Percentiles rank a stretch among this genome's conserved stretches.
phyloP scores from a whole-genome alignment of 2,329 filamentous ascomycete genomes.

The Pseudocercospora musae region DNA sequence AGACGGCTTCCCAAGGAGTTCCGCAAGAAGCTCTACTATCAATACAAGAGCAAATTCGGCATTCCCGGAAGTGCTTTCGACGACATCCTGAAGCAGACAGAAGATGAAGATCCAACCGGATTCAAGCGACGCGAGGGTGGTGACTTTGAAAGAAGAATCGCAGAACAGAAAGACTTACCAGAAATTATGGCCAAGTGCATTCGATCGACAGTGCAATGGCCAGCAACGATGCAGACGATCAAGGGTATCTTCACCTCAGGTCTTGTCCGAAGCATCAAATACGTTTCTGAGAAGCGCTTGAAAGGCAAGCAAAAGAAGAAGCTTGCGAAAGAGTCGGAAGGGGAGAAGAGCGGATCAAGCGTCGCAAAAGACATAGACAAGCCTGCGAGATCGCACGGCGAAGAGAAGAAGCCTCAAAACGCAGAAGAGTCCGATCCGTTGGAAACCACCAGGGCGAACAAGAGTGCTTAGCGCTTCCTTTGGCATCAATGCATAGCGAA shows the following conservation, averaged over 20 bases:
- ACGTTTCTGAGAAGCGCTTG: slow-evolving; percentile 72
- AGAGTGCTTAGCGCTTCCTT: neutral
- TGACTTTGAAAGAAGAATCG: slow-evolving; percentile 82
- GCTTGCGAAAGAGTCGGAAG: neutral
- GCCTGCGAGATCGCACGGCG: neutral
- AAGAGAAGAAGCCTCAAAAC: neutral
- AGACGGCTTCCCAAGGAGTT: slow-evolving; percentile 83
- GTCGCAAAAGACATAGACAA: neutral
- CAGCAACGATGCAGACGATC: slow-evolving; percentile 79
- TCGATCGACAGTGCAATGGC: slow-evolving; percentile 86
- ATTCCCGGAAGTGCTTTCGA: slow-evolving; percentile 83
- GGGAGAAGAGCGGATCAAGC: neutral
- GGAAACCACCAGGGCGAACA: neutral
- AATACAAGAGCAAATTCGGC: slow-evolving; percentile 85
- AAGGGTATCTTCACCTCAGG: slow-evolving; percentile 84
- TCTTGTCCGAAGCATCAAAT: slow-evolving; percentile 64
- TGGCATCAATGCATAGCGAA: slow-evolving; percentile 1
- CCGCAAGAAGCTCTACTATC: slow-evolving; percentile 85
- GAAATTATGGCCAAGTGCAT: slow-evolving; percentile 72
- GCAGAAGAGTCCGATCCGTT: neutral
- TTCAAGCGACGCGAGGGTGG: slow-evolving; percentile 75
- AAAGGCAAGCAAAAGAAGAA: slow-evolving; percentile 39
- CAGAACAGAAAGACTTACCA: slow-evolving; percentile 66
- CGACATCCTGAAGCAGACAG: slow-evolving; percentile 74
- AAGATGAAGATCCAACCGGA: slow-evolving; percentile 62